Percentiles rank a stretch among this genome's conserved stretches.
Conservation (phyloP, 1,139 yeast genomes). For the Lodderomyces theae region DNA sequence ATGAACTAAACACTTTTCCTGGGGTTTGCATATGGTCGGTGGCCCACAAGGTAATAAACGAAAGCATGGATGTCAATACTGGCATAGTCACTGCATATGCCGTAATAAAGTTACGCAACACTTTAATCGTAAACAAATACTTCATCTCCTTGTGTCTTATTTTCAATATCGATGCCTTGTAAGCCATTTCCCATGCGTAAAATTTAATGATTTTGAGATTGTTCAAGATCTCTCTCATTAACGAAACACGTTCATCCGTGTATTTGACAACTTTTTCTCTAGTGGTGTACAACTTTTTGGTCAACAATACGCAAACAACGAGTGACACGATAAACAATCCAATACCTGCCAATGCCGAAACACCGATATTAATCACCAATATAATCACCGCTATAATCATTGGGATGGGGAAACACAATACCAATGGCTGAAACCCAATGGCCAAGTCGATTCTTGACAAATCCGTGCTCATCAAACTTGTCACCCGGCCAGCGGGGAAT, state of each 20-base stretch:
- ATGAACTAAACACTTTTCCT: conserved; percentile 49
- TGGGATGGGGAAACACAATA: conserved; percentile 45
- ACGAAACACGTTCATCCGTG: conserved; percentile 42
- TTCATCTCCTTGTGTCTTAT: conserved; percentile 42
- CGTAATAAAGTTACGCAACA: conserved; percentile 43
- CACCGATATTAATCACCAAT: conserved; percentile 37
- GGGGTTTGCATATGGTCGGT: conserved; percentile 33
- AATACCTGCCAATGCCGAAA: conserved; percentile 42
- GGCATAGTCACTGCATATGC: conserved; percentile 48
- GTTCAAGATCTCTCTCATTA: conserved; percentile 44
- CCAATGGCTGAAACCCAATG: conserved; percentile 45
- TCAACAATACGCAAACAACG: conserved; percentile 35
- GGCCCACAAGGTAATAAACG: conserved; percentile 47
- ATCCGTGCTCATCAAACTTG: conserved; percentile 46
- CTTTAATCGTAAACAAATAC: conserved; percentile 41
- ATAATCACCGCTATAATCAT: conserved; percentile 40
- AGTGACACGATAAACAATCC: conserved; percentile 43
- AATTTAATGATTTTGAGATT: conserved; percentile 45
- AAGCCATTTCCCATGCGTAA: conserved; percentile 50
- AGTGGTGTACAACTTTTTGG: conserved; percentile 33
- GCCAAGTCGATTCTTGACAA: conserved; percentile 48
- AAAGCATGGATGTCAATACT: conserved; percentile 38
- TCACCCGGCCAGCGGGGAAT: conserved; percentile 41
- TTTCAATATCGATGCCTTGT: conserved; percentile 33
- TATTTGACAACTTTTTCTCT: conserved; percentile 40